A percentile compares a stretch with the other conserved stretches of the same genome.
Conservation (phyloP, 768 basidiomycete species). For the Kwoniella europaea region DNA sequence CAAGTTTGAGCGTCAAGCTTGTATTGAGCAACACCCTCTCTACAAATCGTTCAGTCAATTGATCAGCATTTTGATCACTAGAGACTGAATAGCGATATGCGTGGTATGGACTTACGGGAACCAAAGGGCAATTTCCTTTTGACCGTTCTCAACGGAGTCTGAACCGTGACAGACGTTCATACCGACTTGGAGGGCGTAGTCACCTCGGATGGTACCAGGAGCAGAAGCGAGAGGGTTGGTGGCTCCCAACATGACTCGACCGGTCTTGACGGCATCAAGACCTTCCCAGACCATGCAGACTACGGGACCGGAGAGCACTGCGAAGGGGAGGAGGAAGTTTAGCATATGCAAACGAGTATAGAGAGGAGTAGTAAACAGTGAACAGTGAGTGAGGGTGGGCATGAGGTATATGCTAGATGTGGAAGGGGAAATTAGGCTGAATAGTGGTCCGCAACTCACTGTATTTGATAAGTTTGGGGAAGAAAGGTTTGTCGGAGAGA, state of each 20-base stretch:
- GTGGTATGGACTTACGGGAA: constrained; percentile 50
- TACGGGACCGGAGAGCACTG: constrained; percentile 73
- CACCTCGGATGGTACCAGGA: constrained; percentile 92
- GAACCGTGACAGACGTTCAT: constrained; percentile 62
- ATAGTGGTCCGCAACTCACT: constrained; percentile 56
- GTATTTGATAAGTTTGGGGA: constrained; percentile 92
- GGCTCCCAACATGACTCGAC: constrained; percentile 91
- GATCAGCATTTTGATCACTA: too few relatives aligned
- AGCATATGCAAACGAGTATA: not conserved
- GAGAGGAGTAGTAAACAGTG: not conserved
- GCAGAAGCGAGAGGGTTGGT: constrained; percentile 93
- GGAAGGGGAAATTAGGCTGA: too few relatives aligned
- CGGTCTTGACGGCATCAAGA: constrained; percentile 69
- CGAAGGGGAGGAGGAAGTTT: not conserved
- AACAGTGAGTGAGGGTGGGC: not conserved
- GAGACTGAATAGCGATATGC: too few relatives aligned
- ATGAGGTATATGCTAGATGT: too few relatives aligned
- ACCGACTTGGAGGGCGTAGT: constrained; percentile 90
- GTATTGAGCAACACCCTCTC: constrained; percentile 54
- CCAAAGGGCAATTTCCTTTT: constrained; percentile 93
- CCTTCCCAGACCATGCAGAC: constrained; percentile 88
- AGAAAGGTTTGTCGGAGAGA: constrained; percentile 92
- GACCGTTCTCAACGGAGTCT: constrained; percentile 60
- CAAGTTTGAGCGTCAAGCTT: constrained; percentile 48
- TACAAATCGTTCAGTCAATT: not conserved